phyloP scores from a whole-genome alignment of 768 basidiomycete species.

The Hemileccinum impolitum region DNA sequence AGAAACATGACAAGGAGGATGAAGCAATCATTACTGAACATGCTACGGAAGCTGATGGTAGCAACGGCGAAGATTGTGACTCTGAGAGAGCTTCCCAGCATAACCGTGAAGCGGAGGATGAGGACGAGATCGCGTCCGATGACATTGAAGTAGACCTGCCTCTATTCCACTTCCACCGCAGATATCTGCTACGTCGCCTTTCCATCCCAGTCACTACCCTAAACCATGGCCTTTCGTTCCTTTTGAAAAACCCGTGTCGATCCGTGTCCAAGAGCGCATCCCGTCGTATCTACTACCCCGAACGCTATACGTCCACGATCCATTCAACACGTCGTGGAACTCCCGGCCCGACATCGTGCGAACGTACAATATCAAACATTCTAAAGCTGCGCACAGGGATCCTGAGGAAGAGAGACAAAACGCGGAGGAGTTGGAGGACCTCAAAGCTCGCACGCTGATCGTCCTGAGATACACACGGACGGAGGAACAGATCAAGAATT shows the following conservation, averaged over 20 bases:
- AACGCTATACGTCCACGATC: constrained; percentile 44
- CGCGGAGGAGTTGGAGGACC: constrained; percentile 9
- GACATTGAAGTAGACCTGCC: neutral
- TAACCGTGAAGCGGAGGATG: too few relatives aligned
- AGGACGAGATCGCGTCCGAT: neutral
- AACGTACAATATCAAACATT: too few relatives aligned
- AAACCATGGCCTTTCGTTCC: constrained; percentile 42
- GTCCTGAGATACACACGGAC: constrained; percentile 18
- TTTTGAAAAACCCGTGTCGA: constrained; percentile 24
- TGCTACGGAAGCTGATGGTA: too few relatives aligned
- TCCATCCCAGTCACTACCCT: constrained; percentile 37
- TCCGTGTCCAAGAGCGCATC: constrained; percentile 33
- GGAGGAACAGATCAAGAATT: constrained; percentile 21
- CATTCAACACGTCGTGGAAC: constrained; percentile 21
- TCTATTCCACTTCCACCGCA: neutral
- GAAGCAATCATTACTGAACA: too few relatives aligned
- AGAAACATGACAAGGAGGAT: too few relatives aligned
- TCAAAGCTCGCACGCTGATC: constrained; percentile 18
- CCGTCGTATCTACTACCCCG: constrained; percentile 37
- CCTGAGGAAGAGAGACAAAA: constrained; percentile 3
- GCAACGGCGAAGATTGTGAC: too few relatives aligned
- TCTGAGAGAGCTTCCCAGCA: too few relatives aligned
- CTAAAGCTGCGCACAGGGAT: neutral
- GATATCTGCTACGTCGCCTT: constrained; percentile 23
- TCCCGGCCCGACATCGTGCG: too few relatives aligned